phyloP scores from a whole-genome alignment of 495 filamentous ascomycete species.

The Tricharina praecox region DNA sequence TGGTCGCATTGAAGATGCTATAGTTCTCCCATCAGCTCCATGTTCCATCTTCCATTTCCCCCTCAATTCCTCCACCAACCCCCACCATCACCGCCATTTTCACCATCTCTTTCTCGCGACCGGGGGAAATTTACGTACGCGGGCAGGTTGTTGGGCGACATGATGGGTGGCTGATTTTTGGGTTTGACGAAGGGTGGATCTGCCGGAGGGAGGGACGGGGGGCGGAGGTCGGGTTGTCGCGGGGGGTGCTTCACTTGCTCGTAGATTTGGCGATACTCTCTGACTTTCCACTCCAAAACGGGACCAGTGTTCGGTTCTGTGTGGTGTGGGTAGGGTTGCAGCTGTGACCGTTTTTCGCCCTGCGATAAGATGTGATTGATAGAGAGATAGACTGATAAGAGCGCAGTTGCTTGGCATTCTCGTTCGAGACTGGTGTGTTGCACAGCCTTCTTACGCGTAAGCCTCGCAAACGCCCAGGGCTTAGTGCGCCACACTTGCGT shows the following conservation, averaged over 20 bases:
- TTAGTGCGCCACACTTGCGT: no score
- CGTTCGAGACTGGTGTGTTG: no score
- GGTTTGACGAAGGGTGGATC: slow-evolving; percentile 7
- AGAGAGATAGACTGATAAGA: no score
- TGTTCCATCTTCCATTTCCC: neutral
- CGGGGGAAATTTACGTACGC: slow-evolving; percentile 6
- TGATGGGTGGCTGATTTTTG: slow-evolving; percentile 7
- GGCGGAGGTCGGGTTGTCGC: slow-evolving; percentile 5
- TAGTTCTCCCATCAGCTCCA: slow-evolving; percentile 9
- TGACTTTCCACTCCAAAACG: neutral
- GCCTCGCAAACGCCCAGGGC: no score
- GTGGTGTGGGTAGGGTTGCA: neutral
- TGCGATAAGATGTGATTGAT: slow-evolving; percentile 2
- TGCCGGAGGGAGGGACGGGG: slow-evolving; percentile 3
- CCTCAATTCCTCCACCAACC: no score
- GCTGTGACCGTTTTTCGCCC: slow-evolving; percentile 3
- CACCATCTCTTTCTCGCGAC: neutral
- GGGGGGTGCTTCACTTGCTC: slow-evolving; percentile 1
- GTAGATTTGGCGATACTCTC: slow-evolving; percentile 6
- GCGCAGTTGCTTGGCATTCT: no score
- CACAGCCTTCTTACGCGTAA: no score
- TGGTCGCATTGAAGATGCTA: slow-evolving; percentile 54
- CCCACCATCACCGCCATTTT: no score
- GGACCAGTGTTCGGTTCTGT: neutral
- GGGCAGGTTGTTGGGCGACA: slow-evolving; percentile 10